Conservation (phyloP, 192 early-diverging fungal genomes). For the Rhizophagus clarus region DNA sequence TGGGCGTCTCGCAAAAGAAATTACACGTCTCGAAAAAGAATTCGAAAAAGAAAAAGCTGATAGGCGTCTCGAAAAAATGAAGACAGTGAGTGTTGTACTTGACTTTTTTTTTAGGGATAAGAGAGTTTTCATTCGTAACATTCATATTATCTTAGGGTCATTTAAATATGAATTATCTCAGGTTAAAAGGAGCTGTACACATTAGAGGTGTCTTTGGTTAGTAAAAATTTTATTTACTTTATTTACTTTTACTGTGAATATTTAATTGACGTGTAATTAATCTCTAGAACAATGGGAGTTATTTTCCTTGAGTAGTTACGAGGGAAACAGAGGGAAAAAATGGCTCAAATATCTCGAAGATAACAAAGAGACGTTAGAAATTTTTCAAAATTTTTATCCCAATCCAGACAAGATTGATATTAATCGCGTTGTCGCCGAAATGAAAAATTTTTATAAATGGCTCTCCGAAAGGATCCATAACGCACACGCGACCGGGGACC, state of each 20-base stretch:
- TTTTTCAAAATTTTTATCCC: background rate
- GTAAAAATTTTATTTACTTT: constrained; percentile 12
- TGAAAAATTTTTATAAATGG: background rate
- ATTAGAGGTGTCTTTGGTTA: constrained; percentile 14
- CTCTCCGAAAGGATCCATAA: background rate
- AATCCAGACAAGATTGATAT: background rate
- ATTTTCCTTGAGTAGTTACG: too few species aligned
- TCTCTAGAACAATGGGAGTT: constrained; percentile 7
- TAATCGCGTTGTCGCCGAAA: background rate
- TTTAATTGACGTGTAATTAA: background rate
- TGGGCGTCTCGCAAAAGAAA: too few species aligned
- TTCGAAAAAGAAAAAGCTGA: too few species aligned
- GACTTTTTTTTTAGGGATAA: background rate
- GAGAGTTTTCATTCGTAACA: background rate
- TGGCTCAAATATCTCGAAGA: too few species aligned
- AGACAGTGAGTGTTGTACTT: background rate
- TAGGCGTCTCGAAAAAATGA: background rate
- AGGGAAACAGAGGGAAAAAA: too few species aligned
- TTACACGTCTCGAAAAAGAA: too few species aligned
- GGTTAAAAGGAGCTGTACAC: constrained; percentile 4
- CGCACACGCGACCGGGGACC: background rate
- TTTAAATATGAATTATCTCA: background rate
- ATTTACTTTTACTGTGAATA: background rate
- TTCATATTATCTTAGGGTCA: background rate
- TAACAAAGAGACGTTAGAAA: background rate